Evolutionary conservation across 2,329 filamentous ascomycete genomes (phyloP), one percentile per base, ranked within the genome.

Genomic region (Tolypocladium amazonense): DNA sequence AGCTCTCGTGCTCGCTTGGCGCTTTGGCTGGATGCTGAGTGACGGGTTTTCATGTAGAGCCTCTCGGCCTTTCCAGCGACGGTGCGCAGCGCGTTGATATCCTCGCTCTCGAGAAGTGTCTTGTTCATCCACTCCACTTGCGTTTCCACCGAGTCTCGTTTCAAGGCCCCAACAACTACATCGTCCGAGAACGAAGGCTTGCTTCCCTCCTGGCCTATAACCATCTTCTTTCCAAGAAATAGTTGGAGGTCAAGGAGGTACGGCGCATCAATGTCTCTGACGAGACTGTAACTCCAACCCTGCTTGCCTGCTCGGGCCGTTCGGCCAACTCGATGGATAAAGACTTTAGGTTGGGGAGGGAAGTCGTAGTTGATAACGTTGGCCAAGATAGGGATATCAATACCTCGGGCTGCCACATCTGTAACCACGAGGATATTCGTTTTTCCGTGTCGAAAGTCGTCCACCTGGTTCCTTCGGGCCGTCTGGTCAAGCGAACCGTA

Each of bases 341-440:
- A 99, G 50, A 99, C 87, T 75, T 99, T 99, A 25, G 94, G 91
- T 69, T 97, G 94, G 1, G 93, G 89, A 3, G 94, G 93, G 65
- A 99, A 99, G 70, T 97, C 93, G 74, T 96, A 99, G 78, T 99
- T 97, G 78, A 99, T 93, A 61, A 99, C 94, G 71, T 99, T 97
- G 60, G 91, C 92, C 41, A 99, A 81, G 55, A 97, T 84, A 0
- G 94, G 94, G 65, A 99, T 96, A 84, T 99, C 94, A 62, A 99
- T 95, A 85, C 94, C 93, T 79, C 94, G 84, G 27, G 94, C 94
- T 18, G 94, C 94, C 58, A 99, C 92, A 71, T 99, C 94, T 1
- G 94, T 99, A 53, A 97, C 93, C 3, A 99, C 92, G 11, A 99
- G 77, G 56, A 99, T 92, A 66, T 96, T 93, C 0, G 90, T 89